Evolutionary conservation across 495 filamentous ascomycete species (phyloP).

Genomic region (Cercophora sp.): DNA sequence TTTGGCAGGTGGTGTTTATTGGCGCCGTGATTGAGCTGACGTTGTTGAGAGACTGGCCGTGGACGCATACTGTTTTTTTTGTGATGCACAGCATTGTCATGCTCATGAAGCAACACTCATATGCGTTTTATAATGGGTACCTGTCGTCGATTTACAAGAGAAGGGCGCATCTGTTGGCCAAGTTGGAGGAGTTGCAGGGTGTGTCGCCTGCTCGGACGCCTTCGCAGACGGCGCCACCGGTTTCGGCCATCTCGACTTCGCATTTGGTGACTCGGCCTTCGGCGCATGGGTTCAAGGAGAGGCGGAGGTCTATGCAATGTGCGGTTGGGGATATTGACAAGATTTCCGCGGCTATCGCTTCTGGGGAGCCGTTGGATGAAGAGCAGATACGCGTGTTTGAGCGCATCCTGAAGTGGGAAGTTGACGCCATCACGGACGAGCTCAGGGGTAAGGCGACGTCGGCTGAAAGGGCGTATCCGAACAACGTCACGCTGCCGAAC

Average conservation of each 20-base stretch:
- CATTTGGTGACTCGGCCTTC: constrained; percentile 37
- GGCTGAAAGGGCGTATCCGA: constrained; percentile 50
- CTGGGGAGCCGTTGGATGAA: constrained; percentile 51
- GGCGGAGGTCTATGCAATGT: constrained; percentile 36
- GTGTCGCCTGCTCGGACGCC: constrained; percentile 32
- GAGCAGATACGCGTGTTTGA: constrained; percentile 58
- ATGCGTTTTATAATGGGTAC: constrained; percentile 72
- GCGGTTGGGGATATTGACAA: constrained; percentile 36
- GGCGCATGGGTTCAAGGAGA: constrained; percentile 36
- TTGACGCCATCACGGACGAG: constrained; percentile 57
- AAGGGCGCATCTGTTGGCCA: constrained; percentile 29
- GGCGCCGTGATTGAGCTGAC: constrained; percentile 55
- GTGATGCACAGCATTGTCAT: constrained; percentile 66
- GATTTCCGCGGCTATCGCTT: constrained; percentile 53
- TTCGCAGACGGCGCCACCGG: constrained; percentile 29
- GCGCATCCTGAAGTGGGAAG: constrained; percentile 57
- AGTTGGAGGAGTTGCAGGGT: constrained; percentile 34
- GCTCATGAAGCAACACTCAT: constrained; percentile 78
- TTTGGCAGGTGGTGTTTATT: constrained; percentile 62
- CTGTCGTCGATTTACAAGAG: constrained; percentile 57
- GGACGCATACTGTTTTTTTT: constrained; percentile 68
- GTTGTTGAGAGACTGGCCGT: constrained; percentile 66
- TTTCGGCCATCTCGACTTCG: constrained; percentile 33
- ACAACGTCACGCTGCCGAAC: constrained; percentile 62
- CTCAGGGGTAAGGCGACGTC: constrained; percentile 54